Evolutionary conservation across 495 filamentous ascomycete genomes (phyloP).

Genomic region (Coniosporium apollinis): DNA sequence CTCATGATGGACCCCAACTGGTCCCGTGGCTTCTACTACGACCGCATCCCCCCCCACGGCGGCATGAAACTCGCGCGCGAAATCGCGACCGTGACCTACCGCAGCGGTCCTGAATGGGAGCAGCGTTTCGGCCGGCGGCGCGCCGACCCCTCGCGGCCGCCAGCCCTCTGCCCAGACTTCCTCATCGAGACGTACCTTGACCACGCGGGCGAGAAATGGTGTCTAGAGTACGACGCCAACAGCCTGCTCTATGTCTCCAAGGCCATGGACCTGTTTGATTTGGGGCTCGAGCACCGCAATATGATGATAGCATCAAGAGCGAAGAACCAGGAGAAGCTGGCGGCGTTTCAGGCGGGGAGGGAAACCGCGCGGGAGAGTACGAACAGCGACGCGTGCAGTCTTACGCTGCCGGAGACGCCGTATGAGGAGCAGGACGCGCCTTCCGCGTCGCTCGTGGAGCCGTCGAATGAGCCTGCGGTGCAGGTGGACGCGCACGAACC

Average conservation of each 20-base stretch:
- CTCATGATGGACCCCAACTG: conserved; percentile 98
- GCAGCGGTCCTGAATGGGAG: conserved; percentile 96
- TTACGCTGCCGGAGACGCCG: conserved; percentile 70
- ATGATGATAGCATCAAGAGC: conserved; percentile 32
- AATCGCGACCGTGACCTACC: conserved; percentile 95
- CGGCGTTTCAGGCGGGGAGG: conserved; percentile 16
- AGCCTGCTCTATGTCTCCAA: conserved; percentile 94
- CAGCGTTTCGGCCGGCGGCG: conserved; percentile 77
- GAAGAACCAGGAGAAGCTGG: conserved; percentile 32
- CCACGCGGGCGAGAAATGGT: conserved; percentile 97
- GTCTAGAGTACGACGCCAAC: conserved; percentile 94
- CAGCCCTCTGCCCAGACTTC: conserved; percentile 91
- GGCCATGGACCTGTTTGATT: conserved; percentile 96
- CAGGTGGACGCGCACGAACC: conserved; percentile 25
- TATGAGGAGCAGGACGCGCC: conserved; percentile 59
- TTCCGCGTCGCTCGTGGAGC: background rate
- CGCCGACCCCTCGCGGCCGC: conserved; percentile 70
- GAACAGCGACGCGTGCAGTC: conserved; percentile 43
- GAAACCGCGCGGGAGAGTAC: conserved; percentile 5
- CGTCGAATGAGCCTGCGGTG: background rate
- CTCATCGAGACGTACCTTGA: conserved; percentile 97
- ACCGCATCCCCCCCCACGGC: conserved; percentile 70
- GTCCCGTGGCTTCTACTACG: conserved; percentile 95
- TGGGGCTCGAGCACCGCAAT: conserved; percentile 50
- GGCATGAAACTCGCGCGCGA: conserved; percentile 97